phyloP scores from a whole-genome alignment of 1,284 basidiomycete genomes.

The Kalmanozyma brasiliensis region DNA sequence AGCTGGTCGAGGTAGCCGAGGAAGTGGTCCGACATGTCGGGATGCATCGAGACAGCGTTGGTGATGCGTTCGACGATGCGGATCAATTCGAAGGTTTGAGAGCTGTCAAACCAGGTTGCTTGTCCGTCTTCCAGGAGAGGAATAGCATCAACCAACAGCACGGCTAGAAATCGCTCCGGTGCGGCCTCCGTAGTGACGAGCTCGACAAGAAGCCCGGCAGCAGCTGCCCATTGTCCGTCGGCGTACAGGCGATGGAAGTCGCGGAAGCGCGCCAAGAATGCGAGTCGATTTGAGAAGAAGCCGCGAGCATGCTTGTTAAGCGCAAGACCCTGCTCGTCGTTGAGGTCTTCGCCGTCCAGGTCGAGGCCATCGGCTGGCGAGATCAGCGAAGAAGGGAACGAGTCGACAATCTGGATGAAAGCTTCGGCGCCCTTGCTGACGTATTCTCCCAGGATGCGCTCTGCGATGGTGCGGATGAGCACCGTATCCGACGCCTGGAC shows the following conservation, averaged over 20 bases:
- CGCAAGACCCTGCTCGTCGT: slow-evolving; percentile 9
- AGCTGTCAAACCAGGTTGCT: slow-evolving; percentile 50
- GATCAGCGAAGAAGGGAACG: slow-evolving; percentile 58
- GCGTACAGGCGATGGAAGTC: slow-evolving; percentile 61
- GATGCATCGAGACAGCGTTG: slow-evolving; percentile 39
- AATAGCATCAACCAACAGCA: slow-evolving; percentile 62
- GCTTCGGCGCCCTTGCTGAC: slow-evolving; percentile 48
- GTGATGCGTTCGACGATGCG: slow-evolving; percentile 60
- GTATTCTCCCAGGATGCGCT: slow-evolving; percentile 60
- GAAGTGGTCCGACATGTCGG: slow-evolving; percentile 53
- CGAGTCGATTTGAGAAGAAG: slow-evolving; percentile 56
- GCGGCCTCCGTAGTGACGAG: slow-evolving; percentile 61
- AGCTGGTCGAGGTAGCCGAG: slow-evolving; percentile 52
- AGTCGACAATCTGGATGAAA: slow-evolving; percentile 60
- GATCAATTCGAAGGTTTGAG: slow-evolving; percentile 62
- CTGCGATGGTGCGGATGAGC: slow-evolving; percentile 57
- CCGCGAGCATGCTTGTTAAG: slow-evolving; percentile 24
- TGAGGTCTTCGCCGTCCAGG: slow-evolving; percentile 12
- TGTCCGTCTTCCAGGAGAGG: slow-evolving; percentile 54
- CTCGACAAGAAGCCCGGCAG: slow-evolving; percentile 57
- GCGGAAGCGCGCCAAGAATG: slow-evolving; percentile 63
- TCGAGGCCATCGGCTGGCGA: slow-evolving; percentile 28
- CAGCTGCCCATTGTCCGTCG: slow-evolving; percentile 43
- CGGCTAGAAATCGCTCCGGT: slow-evolving; percentile 61
- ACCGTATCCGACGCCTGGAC: slow-evolving; percentile 59